Base-by-base conservation (phyloP, 2,329 filamentous ascomycete species). In the Fusarium veterinarium region DNA sequence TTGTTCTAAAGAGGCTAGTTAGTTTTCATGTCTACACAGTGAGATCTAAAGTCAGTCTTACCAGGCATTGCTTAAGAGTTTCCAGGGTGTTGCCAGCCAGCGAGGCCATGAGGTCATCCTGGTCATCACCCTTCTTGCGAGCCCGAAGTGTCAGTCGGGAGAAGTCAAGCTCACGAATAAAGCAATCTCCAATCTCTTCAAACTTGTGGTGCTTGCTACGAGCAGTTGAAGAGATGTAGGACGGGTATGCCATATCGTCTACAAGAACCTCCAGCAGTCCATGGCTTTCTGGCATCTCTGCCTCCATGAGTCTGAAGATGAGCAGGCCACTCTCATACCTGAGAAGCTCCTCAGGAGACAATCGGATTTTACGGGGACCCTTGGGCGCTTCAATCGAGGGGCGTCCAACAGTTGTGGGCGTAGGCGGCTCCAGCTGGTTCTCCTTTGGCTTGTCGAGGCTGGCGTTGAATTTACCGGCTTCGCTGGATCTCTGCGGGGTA, bases 141-240 rank as follows among this genome's bases (percentile, higher is more conserved):
- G 98, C 87, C 64, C 95, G 93, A 72, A 99, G 88, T 0, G 95
- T 98, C 65, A 99, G 90, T 74, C 92, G 93, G 6, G 96, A 99
- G 76, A 98, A 95, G 73, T 99, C 97, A n/a, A 99, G 88, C 81
- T 99, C 96, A 69, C 96, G 94, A 67, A 99, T 93, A 83, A 99
- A 95, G 60, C 95, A 96, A 82, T 99, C 96, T 53, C 95, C 95
- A 78, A 95, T 95, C 83, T 99, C 96, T 75, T 96, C 93, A 81
- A 98, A 94, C 58, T 90, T 93, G 79, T 91, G 89, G 16, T 87
- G 84, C 75, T 87, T 92, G 44, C 87, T 88, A 78, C 90, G 91
- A 37, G 95, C 92, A 72, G 91, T 94, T 2, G 93, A 91, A 16
- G 95, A 97, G 4, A 90, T 87, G 80, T 97, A 98, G 1, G 95